phyloP scores from a whole-genome alignment of 768 basidiomycete species.

The Boletus bicolor region DNA sequence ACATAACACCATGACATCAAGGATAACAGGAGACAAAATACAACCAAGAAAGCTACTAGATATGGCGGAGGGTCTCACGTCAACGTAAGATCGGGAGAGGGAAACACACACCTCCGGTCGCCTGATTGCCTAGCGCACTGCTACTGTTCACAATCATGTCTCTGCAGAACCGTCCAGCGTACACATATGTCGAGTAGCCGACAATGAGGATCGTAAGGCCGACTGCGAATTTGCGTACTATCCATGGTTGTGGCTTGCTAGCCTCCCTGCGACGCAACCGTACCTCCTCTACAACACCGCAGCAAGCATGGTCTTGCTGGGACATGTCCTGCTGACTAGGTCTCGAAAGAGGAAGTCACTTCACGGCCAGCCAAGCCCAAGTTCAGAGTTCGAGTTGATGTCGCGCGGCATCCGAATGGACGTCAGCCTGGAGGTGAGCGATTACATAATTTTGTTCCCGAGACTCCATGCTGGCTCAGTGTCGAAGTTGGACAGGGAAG shows the following conservation, averaged over 20 bases:
- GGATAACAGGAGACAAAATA: constrained; percentile 60
- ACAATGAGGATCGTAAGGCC: constrained; percentile 56
- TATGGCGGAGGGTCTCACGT: neutral
- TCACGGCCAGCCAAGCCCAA: neutral
- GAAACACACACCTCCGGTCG: constrained; percentile 62
- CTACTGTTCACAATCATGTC: constrained; percentile 57
- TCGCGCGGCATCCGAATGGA: constrained; percentile 11
- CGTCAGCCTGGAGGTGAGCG: constrained; percentile 1
- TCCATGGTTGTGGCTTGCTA: constrained; percentile 64
- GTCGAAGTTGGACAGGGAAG: neutral
- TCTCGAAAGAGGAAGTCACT: neutral
- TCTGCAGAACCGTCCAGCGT: constrained; percentile 66
- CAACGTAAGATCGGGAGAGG: neutral
- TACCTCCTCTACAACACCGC: constrained; percentile 54
- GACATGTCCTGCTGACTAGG: constrained; percentile 14
- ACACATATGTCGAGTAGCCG: constrained; percentile 74
- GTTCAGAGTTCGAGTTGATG: constrained; percentile 10
- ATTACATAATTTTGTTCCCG: constrained; percentile 21
- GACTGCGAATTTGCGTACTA: constrained; percentile 66
- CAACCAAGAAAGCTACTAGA: constrained; percentile 63
- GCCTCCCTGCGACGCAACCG: constrained; percentile 38
- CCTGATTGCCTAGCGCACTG: constrained; percentile 45
- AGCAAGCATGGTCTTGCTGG: constrained; percentile 31
- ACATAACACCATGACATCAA: constrained; percentile 79
- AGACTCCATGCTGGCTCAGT: neutral